phyloP scores from a whole-genome alignment of 1,284 basidiomycete genomes.

The Cronartium ribicola region DNA sequence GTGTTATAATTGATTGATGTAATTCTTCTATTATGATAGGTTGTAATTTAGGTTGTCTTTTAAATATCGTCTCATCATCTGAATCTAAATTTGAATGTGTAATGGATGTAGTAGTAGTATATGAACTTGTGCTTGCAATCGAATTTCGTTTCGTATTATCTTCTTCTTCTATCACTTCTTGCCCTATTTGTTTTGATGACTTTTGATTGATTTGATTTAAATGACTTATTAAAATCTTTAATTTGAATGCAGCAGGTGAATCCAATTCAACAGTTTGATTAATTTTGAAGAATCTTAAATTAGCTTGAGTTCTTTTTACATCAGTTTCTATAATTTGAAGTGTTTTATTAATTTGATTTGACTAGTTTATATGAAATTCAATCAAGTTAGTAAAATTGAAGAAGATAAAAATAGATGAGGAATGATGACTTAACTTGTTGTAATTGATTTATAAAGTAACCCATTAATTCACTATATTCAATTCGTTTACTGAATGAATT shows the following conservation, averaged over 20 bases:
- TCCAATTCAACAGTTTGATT: not conserved
- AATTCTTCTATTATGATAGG: not conserved
- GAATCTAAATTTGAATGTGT: not conserved
- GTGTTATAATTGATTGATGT: not conserved
- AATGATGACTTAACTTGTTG: not conserved
- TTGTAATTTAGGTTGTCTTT: not conserved
- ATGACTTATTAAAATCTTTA: not conserved
- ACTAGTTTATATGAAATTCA: too few relatives aligned
- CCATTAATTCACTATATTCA: conserved; percentile 5
- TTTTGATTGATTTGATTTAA: not conserved
- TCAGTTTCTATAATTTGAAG: not conserved
- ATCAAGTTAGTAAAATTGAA: too few relatives aligned
- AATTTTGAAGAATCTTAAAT: conserved; percentile 3
- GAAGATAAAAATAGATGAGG: too few relatives aligned
- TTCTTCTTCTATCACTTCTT: not conserved
- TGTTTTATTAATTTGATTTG: not conserved
- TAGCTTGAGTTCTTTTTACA: conserved; percentile 1
- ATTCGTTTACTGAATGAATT: not conserved
- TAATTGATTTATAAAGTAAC: not conserved
- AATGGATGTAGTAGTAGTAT: not conserved
- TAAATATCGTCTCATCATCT: not conserved
- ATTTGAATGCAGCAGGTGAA: not conserved
- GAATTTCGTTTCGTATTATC: not conserved
- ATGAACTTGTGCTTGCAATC: not conserved
- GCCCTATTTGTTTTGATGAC: not conserved